A percentile compares a stretch with the other conserved stretches of the same genome.
These are phyloP conservation scores for Sicyos edulis DNA, from an alignment of 306 rosid genomes.

Conservation along the genomic window DNA sequence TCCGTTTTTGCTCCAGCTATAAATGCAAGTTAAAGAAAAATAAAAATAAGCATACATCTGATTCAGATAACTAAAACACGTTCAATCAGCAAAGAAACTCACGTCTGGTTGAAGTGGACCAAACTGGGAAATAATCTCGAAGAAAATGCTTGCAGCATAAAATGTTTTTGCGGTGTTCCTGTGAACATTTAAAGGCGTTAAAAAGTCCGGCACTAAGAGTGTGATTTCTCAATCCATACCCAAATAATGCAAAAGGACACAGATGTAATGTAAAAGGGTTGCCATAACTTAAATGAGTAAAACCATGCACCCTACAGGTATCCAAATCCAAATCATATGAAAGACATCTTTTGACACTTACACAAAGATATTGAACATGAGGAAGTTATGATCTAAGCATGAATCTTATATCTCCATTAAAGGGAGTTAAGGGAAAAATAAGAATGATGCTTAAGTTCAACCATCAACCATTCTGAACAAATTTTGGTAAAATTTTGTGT, in stretches of 20 bases:
- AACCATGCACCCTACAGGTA: neutral
- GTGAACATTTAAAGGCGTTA: slow-evolving; percentile 21
- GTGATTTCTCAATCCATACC: neutral
- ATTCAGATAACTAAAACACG: slow-evolving; percentile 14
- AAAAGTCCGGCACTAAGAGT: neutral
- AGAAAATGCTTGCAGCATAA: slow-evolving; percentile 98
- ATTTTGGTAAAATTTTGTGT: neutral
- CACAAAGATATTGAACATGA: neutral
- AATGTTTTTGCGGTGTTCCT: slow-evolving; percentile 98
- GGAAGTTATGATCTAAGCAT: slow-evolving; percentile 5
- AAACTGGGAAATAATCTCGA: slow-evolving; percentile 89
- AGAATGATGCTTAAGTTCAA: slow-evolving; percentile 1
- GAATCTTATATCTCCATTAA: neutral
- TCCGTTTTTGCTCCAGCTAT: slow-evolving; percentile 97
- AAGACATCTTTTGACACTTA: slow-evolving; percentile 3
- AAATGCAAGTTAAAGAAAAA: slow-evolving; percentile 25
- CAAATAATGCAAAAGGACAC: slow-evolving; percentile 9
- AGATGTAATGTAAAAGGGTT: neutral
- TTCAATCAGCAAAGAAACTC: slow-evolving; percentile 32
- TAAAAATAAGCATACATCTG: slow-evolving; percentile 16
- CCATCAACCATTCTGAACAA: neutral
- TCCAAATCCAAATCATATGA: neutral
- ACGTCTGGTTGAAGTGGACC: slow-evolving; percentile 84
- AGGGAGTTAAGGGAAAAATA: neutral
- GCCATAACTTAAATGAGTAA: neutral